phyloP scores from a whole-genome alignment of 768 basidiomycete species.

The Pleurotus ostreatus region DNA sequence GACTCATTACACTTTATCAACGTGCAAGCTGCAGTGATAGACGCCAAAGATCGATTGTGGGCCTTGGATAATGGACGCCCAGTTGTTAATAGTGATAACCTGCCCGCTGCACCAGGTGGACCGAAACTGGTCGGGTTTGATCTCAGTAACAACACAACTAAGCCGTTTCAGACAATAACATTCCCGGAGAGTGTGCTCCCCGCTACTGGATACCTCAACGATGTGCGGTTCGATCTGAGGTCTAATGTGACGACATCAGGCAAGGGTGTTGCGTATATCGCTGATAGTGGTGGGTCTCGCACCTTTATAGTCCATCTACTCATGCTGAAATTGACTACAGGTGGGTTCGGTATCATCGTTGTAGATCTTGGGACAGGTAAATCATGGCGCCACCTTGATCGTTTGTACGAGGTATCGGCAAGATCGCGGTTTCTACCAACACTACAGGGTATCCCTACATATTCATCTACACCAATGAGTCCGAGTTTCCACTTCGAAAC shows the following conservation, averaged over 20 bases:
- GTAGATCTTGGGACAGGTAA: constrained; percentile 15
- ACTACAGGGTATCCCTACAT: constrained; percentile 13
- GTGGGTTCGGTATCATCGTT: constrained; percentile 14
- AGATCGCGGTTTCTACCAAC: constrained; percentile 12
- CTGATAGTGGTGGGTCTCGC: constrained; percentile 12
- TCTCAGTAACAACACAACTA: constrained; percentile 8
- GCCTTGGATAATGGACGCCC: constrained; percentile 13
- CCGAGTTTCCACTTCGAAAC: constrained; percentile 10
- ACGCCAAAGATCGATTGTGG: constrained; percentile 14
- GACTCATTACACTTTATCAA: constrained; percentile 15
- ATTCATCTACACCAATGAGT: constrained; percentile 7
- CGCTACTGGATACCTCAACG: constrained; percentile 15
- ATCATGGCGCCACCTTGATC: constrained; percentile 16
- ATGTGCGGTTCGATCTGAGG: constrained; percentile 14
- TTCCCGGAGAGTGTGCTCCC: constrained; percentile 14
- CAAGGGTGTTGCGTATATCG: constrained; percentile 14
- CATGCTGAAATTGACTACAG: background rate
- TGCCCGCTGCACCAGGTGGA: constrained; percentile 11
- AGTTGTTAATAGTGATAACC: constrained; percentile 9
- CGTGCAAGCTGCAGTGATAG: constrained; percentile 11
- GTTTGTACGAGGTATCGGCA: constrained; percentile 2
- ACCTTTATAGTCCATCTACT: background rate
- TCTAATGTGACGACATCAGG: constrained; percentile 12
- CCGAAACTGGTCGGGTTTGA: constrained; percentile 15
- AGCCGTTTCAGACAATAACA: constrained; percentile 14